A percentile compares a stretch with the other conserved stretches of the same genome.
Conservation (phyloP, 192 early-diverging fungal species). For the Backusella mclennaniae region DNA sequence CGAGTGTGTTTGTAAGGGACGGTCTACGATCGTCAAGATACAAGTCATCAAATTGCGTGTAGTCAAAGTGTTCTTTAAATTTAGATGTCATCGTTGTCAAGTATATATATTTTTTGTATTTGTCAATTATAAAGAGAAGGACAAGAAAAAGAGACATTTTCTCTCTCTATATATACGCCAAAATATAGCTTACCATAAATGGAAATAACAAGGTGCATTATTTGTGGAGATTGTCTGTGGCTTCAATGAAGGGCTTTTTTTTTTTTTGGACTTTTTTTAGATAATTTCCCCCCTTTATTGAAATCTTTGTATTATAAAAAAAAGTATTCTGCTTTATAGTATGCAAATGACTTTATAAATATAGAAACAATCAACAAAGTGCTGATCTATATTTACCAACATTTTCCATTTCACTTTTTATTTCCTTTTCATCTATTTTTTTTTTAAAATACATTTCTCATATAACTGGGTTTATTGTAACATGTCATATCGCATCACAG, state of each 20-base stretch:
- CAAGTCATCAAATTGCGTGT: neutral
- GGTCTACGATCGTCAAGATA: neutral
- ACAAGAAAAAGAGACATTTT: neutral
- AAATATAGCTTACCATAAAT: conserved; percentile 3
- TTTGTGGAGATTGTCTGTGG: neutral
- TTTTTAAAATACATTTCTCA: neutral
- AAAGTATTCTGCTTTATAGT: neutral
- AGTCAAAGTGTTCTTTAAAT: conserved; percentile 10
- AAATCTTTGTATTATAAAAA: neutral
- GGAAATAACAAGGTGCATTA: neutral
- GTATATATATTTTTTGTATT: no score
- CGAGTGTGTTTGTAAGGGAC: neutral
- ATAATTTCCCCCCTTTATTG: neutral
- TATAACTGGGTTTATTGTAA: neutral
- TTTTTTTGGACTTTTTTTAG: neutral
- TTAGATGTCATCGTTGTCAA: neutral
- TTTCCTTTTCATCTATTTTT: neutral
- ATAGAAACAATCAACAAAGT: neutral
- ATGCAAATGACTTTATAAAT: neutral
- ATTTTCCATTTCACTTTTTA: neutral
- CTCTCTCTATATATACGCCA: neutral
- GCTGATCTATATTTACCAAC: neutral
- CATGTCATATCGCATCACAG: neutral
- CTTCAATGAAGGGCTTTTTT: neutral
- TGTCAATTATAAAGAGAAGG: neutral